Evolutionary conservation across 768 basidiomycete genomes (phyloP).

Genomic region (Trametes punicea): DNA sequence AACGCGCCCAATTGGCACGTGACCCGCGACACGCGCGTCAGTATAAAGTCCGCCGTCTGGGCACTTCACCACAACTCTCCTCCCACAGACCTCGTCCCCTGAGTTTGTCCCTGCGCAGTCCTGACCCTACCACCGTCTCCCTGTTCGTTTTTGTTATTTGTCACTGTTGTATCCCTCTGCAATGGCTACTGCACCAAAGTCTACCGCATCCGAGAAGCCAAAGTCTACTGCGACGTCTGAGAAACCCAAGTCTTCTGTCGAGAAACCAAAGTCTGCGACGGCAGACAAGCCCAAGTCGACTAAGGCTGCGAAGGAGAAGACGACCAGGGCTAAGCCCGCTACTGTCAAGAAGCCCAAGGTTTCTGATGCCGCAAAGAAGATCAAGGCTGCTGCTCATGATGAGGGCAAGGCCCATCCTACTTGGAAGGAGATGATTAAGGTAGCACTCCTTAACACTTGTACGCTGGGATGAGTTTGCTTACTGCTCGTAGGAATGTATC

Average conservation of each 20-base stretch:
- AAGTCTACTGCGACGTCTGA: slow-evolving; percentile 16
- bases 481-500: slow-evolving; percentile 64
- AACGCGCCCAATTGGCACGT: slow-evolving; percentile 30
- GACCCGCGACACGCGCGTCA: slow-evolving; percentile 26
- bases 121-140: not conserved
- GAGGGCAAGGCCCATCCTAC: slow-evolving; percentile 31
- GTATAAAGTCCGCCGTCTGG: slow-evolving; percentile 24
- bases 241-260: slow-evolving; percentile 16
- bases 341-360: slow-evolving; percentile 20
- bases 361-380: slow-evolving; percentile 1
- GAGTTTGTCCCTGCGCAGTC: slow-evolving; percentile 1
- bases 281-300: not conserved
- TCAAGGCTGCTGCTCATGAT: slow-evolving; percentile 4
- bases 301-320: no score
- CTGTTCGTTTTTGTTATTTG: not conserved
- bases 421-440: slow-evolving; percentile 40
- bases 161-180: not conserved
- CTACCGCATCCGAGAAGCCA: slow-evolving; percentile 21
- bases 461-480: not conserved
- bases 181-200: slow-evolving; percentile 21
- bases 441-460: not conserved
- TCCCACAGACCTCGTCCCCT: slow-evolving; percentile 4
- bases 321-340: slow-evolving; percentile 12
- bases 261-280: slow-evolving; percentile 4
- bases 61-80: slow-evolving; percentile 7